Percentiles rank a stretch among this genome's conserved stretches.
phyloP scores from a whole-genome alignment of 768 basidiomycete species.

The Panellus pusillus region DNA sequence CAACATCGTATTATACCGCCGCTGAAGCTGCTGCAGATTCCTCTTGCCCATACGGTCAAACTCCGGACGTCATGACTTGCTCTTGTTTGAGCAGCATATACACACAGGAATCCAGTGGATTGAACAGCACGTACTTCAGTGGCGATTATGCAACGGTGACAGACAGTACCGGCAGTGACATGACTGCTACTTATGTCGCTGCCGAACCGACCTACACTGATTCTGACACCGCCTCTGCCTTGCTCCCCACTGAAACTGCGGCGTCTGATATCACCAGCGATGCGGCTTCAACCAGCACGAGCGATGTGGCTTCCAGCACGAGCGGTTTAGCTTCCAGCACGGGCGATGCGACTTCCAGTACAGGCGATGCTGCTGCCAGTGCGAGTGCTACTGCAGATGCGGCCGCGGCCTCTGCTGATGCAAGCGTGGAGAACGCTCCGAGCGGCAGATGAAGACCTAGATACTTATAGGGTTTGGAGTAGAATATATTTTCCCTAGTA shows the following conservation, averaged over 20 bases:
- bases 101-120: not conserved
- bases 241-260: constrained; percentile 1
- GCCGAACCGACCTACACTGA: constrained; percentile 12
- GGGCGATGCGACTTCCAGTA: not conserved
- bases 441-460: constrained; percentile 18
- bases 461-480: not conserved
- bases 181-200: constrained; percentile 2
- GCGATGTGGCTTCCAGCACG: not conserved
- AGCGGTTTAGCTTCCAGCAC: not conserved
- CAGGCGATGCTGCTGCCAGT: constrained; percentile 1
- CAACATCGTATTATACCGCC: not conserved
- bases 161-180: not conserved
- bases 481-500: not conserved
- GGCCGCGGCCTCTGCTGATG: constrained; percentile 20
- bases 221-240: constrained; percentile 14
- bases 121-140: too few species aligned
- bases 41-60: constrained; percentile 46
- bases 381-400: constrained; percentile 2
- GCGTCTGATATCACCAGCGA: not conserved
- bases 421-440: constrained; percentile 24
- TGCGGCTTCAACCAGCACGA: not conserved
- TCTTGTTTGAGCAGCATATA: constrained; percentile 30
- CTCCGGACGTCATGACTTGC: constrained; percentile 41
- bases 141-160: not conserved
- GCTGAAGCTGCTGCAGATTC: constrained; percentile 30